Evolutionary conservation across 73 alveolate species (phyloP), one percentile per base, ranked within the genome.

Genomic region (Paraurostyla sp.): DNA sequence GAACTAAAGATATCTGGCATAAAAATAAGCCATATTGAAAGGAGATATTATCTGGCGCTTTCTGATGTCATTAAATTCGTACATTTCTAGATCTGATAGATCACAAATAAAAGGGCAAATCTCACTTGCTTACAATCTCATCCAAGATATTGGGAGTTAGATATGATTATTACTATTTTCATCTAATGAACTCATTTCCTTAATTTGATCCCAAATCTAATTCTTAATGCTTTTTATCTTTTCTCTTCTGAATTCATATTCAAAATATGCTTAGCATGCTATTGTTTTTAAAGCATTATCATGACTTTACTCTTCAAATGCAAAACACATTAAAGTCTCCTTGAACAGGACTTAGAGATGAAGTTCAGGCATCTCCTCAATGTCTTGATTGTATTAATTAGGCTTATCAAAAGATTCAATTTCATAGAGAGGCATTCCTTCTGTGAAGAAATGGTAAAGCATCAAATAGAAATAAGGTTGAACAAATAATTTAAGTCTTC

Each of bases 361-460:
- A 57, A 78, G 27, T 35, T 78, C 89, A 36, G 89, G 89, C 25
- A 43, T 6, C 15, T 52, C 69, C 35, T 78, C 89, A 40, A 52
- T 23, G 33, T 78, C 80, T 20, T 54, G 20, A 54, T 38, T 54
- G 32, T 51, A 78, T 30, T 78, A 76, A 54, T 78, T 78, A 16
- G 89, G 89, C 62, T 49, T 50, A 36, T 78, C 89, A 50, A 78
- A 78, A 35, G 73, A 36, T 23, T 78, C 35, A 13, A 0, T 6
- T 41, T 89, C 91, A 54, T 89, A 89, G 0, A 23, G 25, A 16
- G 94, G 94, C 69, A 80, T 57, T 11, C 92, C 94, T 71, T 76
- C 89, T 0, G 71, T 62, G 75, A 89, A 89, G 86, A 89, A 89
- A 71, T 89, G 89, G 60, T 51, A 46, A 0, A 89, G 43, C 57